Percentiles rank a stretch among this genome's conserved stretches.
These are phyloP conservation scores for Hsuehochloa calcarea DNA, from an alignment of 176 grass and related monocot species.

Conservation along the genomic window DNA sequence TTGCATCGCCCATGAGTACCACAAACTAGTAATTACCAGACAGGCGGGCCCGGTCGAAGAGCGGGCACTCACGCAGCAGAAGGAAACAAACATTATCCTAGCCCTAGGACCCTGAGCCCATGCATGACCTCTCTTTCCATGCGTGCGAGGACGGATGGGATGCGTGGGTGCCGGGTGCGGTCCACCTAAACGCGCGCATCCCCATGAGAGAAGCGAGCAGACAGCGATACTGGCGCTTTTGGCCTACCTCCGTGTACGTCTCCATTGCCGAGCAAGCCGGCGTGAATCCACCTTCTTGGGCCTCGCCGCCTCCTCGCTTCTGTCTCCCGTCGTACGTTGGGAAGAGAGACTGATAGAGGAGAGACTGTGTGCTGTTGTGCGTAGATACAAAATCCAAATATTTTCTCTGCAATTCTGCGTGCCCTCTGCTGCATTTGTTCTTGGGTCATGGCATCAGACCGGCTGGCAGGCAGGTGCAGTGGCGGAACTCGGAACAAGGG, in stretches of 20 bases:
- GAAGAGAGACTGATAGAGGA: neutral
- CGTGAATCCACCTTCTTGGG: constrained; percentile 23
- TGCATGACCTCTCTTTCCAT: too few species aligned
- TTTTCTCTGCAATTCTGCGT: neutral
- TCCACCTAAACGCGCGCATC: too few species aligned
- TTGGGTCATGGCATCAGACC: neutral
- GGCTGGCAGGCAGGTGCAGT: neutral
- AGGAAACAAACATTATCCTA: too few species aligned
- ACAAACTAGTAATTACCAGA: too few species aligned
- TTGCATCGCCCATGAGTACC: too few species aligned
- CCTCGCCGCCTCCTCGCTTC: neutral
- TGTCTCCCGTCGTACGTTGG: neutral
- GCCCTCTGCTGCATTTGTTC: neutral
- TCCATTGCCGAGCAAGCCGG: neutral
- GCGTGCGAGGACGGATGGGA: neutral
- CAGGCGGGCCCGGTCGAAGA: too few species aligned
- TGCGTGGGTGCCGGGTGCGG: too few species aligned
- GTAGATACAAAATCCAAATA: constrained; percentile 36
- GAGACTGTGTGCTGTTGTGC: neutral
- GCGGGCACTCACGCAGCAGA: too few species aligned
- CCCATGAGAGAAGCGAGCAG: too few species aligned
- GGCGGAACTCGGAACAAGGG: too few species aligned
- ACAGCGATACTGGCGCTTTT: neutral
- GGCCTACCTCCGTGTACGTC: neutral
- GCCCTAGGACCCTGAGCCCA: too few species aligned